Base-by-base conservation (phyloP, 306 rosid species). In the Vigna unguiculata region DNA sequence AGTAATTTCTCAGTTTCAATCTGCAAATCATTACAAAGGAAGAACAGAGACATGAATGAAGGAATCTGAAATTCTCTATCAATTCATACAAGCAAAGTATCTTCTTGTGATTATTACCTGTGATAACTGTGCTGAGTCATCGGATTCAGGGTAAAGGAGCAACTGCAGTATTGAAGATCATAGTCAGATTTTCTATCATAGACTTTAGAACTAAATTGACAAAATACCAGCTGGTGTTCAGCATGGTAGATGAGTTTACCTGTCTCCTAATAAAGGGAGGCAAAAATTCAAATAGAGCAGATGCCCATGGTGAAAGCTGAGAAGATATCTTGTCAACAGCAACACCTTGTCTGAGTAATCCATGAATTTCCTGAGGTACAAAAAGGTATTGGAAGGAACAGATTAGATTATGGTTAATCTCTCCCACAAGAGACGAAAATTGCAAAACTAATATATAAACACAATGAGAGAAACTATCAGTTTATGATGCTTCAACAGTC, bases 251-350 rank as follows among this genome's bases (percentile, higher is more conserved):
- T 17, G 40, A 28, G 69, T 32, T 46, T 62, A 95, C 99, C 97
- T 95, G 93, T 81, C 80, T 91, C 89, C 88, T 88, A 80, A 96
- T 96, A 80, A 96, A 96, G 32, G 88, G 93, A 62, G 99, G 99
- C 86, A 96, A 43, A 80, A 96, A 96, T 77, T 96, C 97, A 81
- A 95, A 96, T 67, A 96, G 83, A 25, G 99, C 99, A 74, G 91
- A 92, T 70, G 99, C 99, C 99, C 99, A 92, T 9, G 99, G 99
- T 78, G 99, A 88, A 75, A 96, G 97, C 81, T 96, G 92, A 73
- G 93, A 70, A 72, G 85, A 85, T 80, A 96, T 92, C 5, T 87
- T 91, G 68, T 88, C 97, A 70, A 58, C 78, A 38, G 84, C 80
- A 67, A 96, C 90, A 68, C 98, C 96, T 86, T 86, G 90, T 87